phyloP scores from a whole-genome alignment of 768 basidiomycete species.

The Collybia sp. region DNA sequence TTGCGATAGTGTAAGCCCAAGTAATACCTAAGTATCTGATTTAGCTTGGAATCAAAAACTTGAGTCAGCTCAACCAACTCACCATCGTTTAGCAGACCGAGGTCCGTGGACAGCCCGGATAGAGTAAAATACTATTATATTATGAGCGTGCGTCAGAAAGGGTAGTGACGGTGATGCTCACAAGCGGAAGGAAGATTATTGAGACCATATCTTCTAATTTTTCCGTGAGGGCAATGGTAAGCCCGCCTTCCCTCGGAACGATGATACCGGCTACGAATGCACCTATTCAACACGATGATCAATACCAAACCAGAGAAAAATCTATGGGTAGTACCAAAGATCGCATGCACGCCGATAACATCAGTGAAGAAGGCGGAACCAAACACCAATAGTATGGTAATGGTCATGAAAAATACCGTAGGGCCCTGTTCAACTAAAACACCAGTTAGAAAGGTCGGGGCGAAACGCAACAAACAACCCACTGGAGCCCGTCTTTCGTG shows the following conservation, averaged over 20 bases:
- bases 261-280: slow-evolving; percentile 80
- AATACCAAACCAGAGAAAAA: too few relatives aligned
- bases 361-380: slow-evolving; percentile 91
- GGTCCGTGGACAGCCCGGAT: slow-evolving; percentile 85
- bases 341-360: slow-evolving; percentile 86
- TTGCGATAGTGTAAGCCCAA: slow-evolving; percentile 86
- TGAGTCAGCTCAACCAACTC: slow-evolving; percentile 5
- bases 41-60: neutral
- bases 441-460: neutral
- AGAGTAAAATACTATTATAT: slow-evolving; percentile 80
- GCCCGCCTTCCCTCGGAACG: slow-evolving; percentile 84
- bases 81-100: slow-evolving; percentile 81
- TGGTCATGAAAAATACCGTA: slow-evolving; percentile 85
- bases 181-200: slow-evolving; percentile 85
- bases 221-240: slow-evolving; percentile 84
- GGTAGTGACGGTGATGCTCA: slow-evolving; percentile 19
- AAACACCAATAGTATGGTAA: slow-evolving; percentile 76
- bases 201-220: slow-evolving; percentile 96
- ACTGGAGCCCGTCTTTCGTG: slow-evolving; percentile 72
- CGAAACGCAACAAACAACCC: slow-evolving; percentile 13
- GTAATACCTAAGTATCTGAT: slow-evolving; percentile 48
- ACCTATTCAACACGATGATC: slow-evolving; percentile 27
- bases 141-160: neutral
- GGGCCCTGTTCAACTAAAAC: slow-evolving; percentile 66
- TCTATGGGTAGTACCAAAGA: slow-evolving; percentile 55